Percentiles rank a stretch among this genome's conserved stretches.
Conservation (phyloP, 208 protist species). For the Leishmania major region DNA sequence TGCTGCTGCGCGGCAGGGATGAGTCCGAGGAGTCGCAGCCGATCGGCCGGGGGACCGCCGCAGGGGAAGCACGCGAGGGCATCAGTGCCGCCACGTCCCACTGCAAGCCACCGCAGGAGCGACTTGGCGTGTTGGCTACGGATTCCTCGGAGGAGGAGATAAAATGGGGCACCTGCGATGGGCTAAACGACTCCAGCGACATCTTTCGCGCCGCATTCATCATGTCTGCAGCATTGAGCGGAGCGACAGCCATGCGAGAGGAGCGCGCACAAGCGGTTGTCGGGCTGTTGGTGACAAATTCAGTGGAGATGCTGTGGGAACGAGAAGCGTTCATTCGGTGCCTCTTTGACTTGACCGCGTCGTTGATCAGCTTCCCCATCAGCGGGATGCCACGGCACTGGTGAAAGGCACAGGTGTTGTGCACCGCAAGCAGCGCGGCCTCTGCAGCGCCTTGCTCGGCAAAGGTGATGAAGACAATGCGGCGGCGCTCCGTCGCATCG, state of each 20-base stretch:
- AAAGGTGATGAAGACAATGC: slow-evolving; percentile 59
- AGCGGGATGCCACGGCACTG: slow-evolving; percentile 43
- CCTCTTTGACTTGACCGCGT: slow-evolving; percentile 27
- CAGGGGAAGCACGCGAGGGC: background rate
- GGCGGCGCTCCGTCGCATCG: slow-evolving; percentile 15
- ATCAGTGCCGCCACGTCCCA: slow-evolving; percentile 14
- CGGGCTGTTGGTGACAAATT: background rate
- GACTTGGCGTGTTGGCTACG: slow-evolving; percentile 11
- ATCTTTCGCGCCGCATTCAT: slow-evolving; percentile 4
- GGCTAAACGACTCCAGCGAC: slow-evolving; percentile 15
- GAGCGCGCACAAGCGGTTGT: too few relatives aligned
- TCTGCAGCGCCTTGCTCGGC: slow-evolving; percentile 38
- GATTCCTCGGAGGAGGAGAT: slow-evolving; percentile 20
- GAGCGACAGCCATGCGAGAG: background rate
- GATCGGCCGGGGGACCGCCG: background rate
- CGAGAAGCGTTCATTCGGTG: slow-evolving; percentile 9
- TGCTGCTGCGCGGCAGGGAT: slow-evolving; percentile 15
- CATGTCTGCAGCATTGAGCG: background rate
- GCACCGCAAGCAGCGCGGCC: slow-evolving; percentile 34
- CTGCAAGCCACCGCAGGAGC: slow-evolving; percentile 14
- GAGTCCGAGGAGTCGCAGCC: slow-evolving; percentile 18
- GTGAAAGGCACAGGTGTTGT: slow-evolving; percentile 46
- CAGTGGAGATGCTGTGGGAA: background rate
- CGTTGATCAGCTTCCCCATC: slow-evolving; percentile 30
- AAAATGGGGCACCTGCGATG: background rate